Evolutionary conservation across 2,329 filamentous ascomycete genomes (phyloP), one percentile per base, ranked within the genome.

Genomic region (Neofusicoccum laricinum): DNA sequence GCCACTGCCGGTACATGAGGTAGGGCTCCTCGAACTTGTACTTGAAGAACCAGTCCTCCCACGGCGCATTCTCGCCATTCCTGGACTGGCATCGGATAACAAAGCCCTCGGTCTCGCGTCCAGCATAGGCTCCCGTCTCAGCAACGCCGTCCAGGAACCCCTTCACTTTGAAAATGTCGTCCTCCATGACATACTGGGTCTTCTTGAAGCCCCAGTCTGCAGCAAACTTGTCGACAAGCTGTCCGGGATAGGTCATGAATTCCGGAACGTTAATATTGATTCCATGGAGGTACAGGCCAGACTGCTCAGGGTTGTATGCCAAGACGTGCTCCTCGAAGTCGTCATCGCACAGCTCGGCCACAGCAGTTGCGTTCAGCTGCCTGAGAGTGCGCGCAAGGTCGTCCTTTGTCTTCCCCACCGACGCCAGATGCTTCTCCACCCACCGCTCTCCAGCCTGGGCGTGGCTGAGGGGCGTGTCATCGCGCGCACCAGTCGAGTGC

Each of bases 1-100:
- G 89, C 95, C 95, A 99, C 80, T 99, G 95, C 25, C 95, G 88
- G 79, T 98, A 99, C 92, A 99, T 96, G 66, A 99, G 81, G 75
- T 99, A 99, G 0, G 95, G 95, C 79, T 99, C 95, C 73, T 99
- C 95, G 66, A 99, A 99, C 80, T 99, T 99, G 86, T 93, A 99
- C 79, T 99, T 99, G 88, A 99, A 99, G 79, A 99, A 99, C 95
- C 95, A 99, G 76, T 99, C 93, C n/a, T 86, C 80, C 75, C 88
- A 95, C 0, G 86, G 84, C 1, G 76, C 76, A 14, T 76, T 74
- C 1, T 77, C 79, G 0, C 81, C 80, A 32, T 87, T 77, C 73
- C 82, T 81, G 82, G 88, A 80, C 87, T 91, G 84, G 67, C 95
- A 98, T 64, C 95, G 89, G 69, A 99, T 90, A 64, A 99, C 95